Evolutionary conservation across 2,329 filamentous ascomycete genomes (phyloP), one percentile per base, ranked within the genome.

Genomic region (Colletotrichum musicola): DNA sequence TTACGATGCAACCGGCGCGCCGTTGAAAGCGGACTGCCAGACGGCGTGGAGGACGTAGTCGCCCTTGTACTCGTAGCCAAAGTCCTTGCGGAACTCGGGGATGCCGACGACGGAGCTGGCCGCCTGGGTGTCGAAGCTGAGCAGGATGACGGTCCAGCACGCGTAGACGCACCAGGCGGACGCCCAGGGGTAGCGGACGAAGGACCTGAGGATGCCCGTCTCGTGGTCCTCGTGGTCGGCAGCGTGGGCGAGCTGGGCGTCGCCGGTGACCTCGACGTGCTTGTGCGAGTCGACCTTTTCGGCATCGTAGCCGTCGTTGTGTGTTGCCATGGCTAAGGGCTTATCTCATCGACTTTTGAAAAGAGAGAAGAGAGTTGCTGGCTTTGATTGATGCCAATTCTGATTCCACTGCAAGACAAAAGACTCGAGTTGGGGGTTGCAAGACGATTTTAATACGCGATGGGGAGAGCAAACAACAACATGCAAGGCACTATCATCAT

Each of bases 1-100:
- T 71, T 59, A 77, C 75, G 75, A 75, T 27, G 81, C 81, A 7
- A 82, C 75, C 4, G 81, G 81, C 0, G 75, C 82, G 10, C 80
- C 82, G 55, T 77, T 77, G 66, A 83, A 83, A 4, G 82, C 81
- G 25, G 76, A 77, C 70, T 85, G 81, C 83, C 82, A 84, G 6
- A 78, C 76, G 4, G 81, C 78, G 13, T 78, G 73, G 6, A 84
- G 73, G 6, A 83, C 81, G 73, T 80, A 84, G 62, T 73, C 73
- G 2, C 75, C 78, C 1, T 77, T 76, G 50, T 75, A 81, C 6
- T 72, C 59, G 54, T 76, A 72, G 0, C 82, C 82, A 73, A 84
- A 84, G 69, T 84, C 81, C 65, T 83, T 77, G 55, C 81, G 76
- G 70, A 84, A 84, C 63, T 80, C 66, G 5, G 82, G 82, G 12